A percentile compares a stretch with the other conserved stretches of the same genome.
Conservation (phyloP, 2,329 filamentous ascomycete species). For the Aspergillus melleus region DNA sequence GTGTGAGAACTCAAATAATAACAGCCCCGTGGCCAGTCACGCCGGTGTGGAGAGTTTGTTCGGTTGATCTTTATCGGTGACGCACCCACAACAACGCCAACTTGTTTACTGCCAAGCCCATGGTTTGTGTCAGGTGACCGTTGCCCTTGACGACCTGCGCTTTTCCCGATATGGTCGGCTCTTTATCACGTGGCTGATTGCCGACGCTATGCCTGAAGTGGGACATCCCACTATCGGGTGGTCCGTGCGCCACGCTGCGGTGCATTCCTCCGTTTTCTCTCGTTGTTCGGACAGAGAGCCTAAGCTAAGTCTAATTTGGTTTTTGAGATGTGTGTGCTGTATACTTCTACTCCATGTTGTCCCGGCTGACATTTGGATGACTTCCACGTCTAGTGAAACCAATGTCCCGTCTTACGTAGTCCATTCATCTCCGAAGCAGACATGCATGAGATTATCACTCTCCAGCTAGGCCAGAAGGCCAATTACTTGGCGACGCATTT, state of each 20-base stretch:
- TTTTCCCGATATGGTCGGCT: constrained; percentile 6
- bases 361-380: not conserved
- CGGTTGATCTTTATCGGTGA: constrained; percentile 23
- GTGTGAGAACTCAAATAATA: constrained; percentile 16
- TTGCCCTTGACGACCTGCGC: constrained; percentile 30
- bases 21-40: not conserved
- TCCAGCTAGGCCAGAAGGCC: constrained; percentile 88
- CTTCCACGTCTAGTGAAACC: not conserved
- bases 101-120: constrained; percentile 29
- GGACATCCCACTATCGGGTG: constrained; percentile 1
- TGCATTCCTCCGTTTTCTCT: not conserved
- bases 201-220: constrained; percentile 6
- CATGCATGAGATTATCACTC: constrained; percentile 94
- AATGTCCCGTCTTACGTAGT: not conserved
- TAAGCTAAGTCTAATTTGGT: not conserved
- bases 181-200: constrained; percentile 22
- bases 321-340: not conserved
- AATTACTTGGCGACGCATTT: constrained; percentile 96
- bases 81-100: constrained; percentile 26
- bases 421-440: constrained; percentile 2
- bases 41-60: constrained; percentile 19
- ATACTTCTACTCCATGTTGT: not conserved
- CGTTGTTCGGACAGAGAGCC: not conserved
- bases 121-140: constrained; percentile 29
- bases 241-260: not conserved